Evolutionary conservation across 2,329 filamentous ascomycete genomes (phyloP).

Genomic region (Penicillium sp.): DNA sequence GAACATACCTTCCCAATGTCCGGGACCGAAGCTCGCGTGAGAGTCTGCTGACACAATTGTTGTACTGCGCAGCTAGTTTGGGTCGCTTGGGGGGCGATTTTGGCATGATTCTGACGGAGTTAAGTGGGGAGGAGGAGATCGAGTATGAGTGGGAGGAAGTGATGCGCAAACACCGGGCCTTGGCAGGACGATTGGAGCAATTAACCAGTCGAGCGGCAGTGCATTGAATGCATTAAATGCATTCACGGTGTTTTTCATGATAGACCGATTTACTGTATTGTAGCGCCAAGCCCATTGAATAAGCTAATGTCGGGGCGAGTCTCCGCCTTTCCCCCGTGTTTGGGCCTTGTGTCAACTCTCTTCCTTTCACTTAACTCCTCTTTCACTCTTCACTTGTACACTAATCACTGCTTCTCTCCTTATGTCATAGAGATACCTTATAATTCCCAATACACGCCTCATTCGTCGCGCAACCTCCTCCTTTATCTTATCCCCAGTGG

Average conservation of each 20-base stretch:
- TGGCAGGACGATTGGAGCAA: slow-evolving; percentile 67
- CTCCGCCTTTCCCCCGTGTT: slow-evolving; percentile 21
- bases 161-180: slow-evolving; percentile 80
- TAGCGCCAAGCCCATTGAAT: slow-evolving; percentile 2
- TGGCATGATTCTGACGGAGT: slow-evolving; percentile 74
- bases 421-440: background rate
- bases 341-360: slow-evolving; percentile 9
- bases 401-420: background rate
- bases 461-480: background rate
- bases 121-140: slow-evolving; percentile 53
- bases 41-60: slow-evolving; percentile 84
- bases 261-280: background rate
- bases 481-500: background rate
- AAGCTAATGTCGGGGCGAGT: slow-evolving; percentile 3
- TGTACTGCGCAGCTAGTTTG: slow-evolving; percentile 90
- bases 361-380: slow-evolving; percentile 3
- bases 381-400: background rate
- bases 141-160: slow-evolving; percentile 76
- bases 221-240: slow-evolving; percentile 10
- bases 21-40: slow-evolving; percentile 78
- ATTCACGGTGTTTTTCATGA: background rate
- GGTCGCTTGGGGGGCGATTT: slow-evolving; percentile 92
- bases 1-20: slow-evolving; percentile 76
- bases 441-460: background rate
- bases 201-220: slow-evolving; percentile 32